Evolutionary conservation across 768 basidiomycete genomes (phyloP).

Genomic region (Leccinum broughii): DNA sequence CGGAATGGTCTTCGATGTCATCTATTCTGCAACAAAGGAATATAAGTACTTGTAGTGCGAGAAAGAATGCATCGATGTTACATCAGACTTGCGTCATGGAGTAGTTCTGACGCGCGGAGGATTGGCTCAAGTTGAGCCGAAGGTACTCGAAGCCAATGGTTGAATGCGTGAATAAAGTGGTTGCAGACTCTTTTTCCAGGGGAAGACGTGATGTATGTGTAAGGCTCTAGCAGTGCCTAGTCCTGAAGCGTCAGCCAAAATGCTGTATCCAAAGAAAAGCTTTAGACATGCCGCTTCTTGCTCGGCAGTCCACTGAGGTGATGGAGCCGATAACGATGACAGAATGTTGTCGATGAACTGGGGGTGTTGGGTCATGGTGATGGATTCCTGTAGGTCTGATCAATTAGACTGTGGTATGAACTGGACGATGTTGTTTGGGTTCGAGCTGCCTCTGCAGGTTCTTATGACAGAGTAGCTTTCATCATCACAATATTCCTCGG

Average conservation of each 20-base stretch:
- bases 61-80: conserved; percentile 36
- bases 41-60: neutral
- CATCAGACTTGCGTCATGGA: conserved; percentile 94
- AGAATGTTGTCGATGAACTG: conserved; percentile 42
- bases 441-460: neutral
- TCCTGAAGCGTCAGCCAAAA: neutral
- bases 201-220: conserved; percentile 75
- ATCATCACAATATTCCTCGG: neutral
- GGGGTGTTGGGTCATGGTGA: conserved; percentile 16
- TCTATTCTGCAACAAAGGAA: conserved; percentile 61
- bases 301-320: conserved; percentile 16
- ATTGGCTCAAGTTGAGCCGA: conserved; percentile 69
- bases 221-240: conserved; percentile 78
- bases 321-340: conserved; percentile 32
- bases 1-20: conserved; percentile 91
- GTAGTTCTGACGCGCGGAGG: conserved; percentile 80
- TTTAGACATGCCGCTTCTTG: conserved; percentile 27
- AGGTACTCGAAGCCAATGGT: conserved; percentile 88
- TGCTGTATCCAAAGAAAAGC: neutral
- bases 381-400: neutral
- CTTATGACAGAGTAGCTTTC: neutral
- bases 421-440: neutral
- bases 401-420: neutral
- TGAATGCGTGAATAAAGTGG: conserved; percentile 88
- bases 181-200: conserved; percentile 92